A percentile compares a stretch with the other conserved stretches of the same genome.
These are phyloP conservation scores for Candida pini DNA, from an alignment of 805 yeast genomes.

Conservation along the genomic window DNA sequence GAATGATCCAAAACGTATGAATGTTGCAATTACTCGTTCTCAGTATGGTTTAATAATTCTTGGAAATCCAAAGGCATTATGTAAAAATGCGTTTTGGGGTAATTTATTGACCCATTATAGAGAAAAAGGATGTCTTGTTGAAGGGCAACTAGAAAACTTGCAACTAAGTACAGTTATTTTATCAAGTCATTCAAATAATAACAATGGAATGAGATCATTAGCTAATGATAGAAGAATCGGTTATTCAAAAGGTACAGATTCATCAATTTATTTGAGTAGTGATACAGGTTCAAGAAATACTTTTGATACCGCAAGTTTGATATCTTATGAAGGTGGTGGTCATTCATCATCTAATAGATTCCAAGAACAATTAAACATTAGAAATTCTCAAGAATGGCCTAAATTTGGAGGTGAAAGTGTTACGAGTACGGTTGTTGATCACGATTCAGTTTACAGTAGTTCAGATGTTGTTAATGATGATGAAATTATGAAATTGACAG, in stretches of 20 bases:
- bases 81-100: conserved; percentile 72
- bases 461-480: conserved; percentile 21
- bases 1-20: conserved; percentile 78
- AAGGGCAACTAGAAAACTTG: conserved; percentile 77
- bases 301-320: conserved; percentile 34
- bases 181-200: conserved; percentile 11
- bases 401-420: conserved; percentile 13
- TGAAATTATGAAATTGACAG: conserved; percentile 9
- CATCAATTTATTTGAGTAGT: conserved; percentile 1
- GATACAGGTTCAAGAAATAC: conserved; percentile 17
- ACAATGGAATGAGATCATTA: conserved; percentile 2
- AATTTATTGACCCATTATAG: conserved; percentile 71
- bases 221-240: too few relatives aligned
- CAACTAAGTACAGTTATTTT: conserved; percentile 64
- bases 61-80: conserved; percentile 78
- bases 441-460: conserved; percentile 3
- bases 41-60: conserved; percentile 72
- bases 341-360: conserved; percentile 6
- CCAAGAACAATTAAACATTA: conserved; percentile 6
- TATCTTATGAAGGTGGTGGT: conserved; percentile 32
- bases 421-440: conserved; percentile 3
- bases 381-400: conserved; percentile 16
- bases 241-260: conserved; percentile 4
- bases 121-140: conserved; percentile 83
- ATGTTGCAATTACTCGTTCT: conserved; percentile 88